Conservation (phyloP, 371 early-diverging fungal species). For the Thermomucor indicae-seudaticae region DNA sequence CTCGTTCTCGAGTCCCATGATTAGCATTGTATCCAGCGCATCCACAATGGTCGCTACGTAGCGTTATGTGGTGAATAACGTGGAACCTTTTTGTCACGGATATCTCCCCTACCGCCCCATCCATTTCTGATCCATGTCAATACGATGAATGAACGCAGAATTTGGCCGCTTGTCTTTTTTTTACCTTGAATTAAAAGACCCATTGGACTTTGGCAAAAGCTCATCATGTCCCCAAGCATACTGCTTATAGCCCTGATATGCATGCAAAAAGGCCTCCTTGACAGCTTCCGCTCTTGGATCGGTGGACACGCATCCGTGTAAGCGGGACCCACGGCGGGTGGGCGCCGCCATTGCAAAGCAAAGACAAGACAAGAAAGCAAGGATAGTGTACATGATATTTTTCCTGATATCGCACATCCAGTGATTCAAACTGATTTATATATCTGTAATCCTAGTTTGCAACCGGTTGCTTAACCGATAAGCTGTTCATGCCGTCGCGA, state of each 20-base stretch:
- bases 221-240: slow-evolving; percentile 64
- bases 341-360: too few relatives aligned
- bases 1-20: slow-evolving; percentile 76
- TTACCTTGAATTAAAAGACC: slow-evolving; percentile 67
- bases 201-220: slow-evolving; percentile 40
- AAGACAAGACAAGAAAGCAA: too few relatives aligned
- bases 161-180: too few relatives aligned
- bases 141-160: slow-evolving; percentile 37
- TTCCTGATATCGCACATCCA: too few relatives aligned
- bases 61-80: too few relatives aligned
- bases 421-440: too few relatives aligned
- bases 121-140: slow-evolving; percentile 29
- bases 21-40: slow-evolving; percentile 75
- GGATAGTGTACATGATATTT: too few relatives aligned
- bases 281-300: slow-evolving; percentile 21
- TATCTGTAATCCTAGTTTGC: too few relatives aligned
- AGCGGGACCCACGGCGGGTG: too few relatives aligned
- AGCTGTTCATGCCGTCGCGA: too few relatives aligned
- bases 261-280: slow-evolving; percentile 56
- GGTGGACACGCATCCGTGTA: neutral
- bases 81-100: too few relatives aligned
- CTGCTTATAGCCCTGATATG: slow-evolving; percentile 75
- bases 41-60: slow-evolving; percentile 78
- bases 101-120: slow-evolving; percentile 55
- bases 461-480: too few relatives aligned